Evolutionary conservation across 768 basidiomycete genomes (phyloP).

Genomic region (Melanogaster broomeanus): DNA sequence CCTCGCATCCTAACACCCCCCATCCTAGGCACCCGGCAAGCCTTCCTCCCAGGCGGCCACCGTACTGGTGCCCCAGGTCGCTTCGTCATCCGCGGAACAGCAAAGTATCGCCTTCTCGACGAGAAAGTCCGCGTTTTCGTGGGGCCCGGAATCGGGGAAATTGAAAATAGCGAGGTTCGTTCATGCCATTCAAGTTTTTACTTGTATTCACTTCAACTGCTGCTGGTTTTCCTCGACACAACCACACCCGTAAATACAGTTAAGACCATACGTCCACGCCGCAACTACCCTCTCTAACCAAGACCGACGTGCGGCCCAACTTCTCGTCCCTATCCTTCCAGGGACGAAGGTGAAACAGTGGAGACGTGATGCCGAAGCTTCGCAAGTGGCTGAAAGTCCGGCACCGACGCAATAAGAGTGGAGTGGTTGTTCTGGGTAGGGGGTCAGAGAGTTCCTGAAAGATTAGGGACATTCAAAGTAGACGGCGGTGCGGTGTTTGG

Average conservation of each 20-base stretch:
- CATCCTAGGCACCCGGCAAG: conserved; percentile 74
- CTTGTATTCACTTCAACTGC: neutral
- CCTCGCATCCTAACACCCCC: neutral
- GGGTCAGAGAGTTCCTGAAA: too few species aligned
- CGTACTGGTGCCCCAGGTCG: conserved; percentile 89
- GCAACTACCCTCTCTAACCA: conserved; percentile 21
- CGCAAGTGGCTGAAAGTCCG: too few species aligned
- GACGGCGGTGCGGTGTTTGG: too few species aligned
- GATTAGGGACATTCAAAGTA: too few species aligned
- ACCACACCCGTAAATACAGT: conserved; percentile 7
- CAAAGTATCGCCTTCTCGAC: conserved; percentile 81
- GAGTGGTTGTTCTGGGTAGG: too few species aligned
- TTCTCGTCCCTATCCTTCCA: conserved; percentile 10
- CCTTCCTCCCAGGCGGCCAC: conserved; percentile 78
- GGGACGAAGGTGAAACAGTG: too few species aligned
- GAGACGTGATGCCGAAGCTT: too few species aligned
- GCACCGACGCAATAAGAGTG: too few species aligned
- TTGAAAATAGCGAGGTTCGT: conserved; percentile 59
- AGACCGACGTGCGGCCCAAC: conserved; percentile 27
- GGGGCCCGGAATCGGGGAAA: conserved; percentile 70
- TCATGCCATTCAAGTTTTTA: neutral
- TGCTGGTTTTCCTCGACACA: neutral
- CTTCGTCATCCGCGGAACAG: conserved; percentile 73
- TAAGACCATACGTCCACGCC: conserved; percentile 31
- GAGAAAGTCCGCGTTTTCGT: conserved; percentile 83